Conservation (phyloP, 805 yeast species). For the Yarrowia divulgata region DNA sequence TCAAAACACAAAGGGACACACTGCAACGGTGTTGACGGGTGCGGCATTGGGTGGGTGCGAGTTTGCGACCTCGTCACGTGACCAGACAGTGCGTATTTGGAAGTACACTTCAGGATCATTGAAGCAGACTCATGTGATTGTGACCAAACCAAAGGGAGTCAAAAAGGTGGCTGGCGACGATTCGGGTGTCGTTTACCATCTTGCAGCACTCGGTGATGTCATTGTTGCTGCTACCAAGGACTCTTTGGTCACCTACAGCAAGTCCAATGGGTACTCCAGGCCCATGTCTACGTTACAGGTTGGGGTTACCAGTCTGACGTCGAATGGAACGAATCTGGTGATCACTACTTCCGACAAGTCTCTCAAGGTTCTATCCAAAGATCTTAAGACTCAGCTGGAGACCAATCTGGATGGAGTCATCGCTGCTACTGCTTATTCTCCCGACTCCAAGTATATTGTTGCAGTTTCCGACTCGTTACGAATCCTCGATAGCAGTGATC, state of each 20-base stretch:
- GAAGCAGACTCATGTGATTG: conserved; percentile 48
- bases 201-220: neutral
- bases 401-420: conserved; percentile 41
- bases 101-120: conserved; percentile 44
- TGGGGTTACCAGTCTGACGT: conserved; percentile 50
- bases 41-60: conserved; percentile 8
- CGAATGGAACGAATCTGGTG: conserved; percentile 2
- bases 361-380: conserved; percentile 44
- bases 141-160: conserved; percentile 44
- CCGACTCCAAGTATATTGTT: conserved; percentile 46
- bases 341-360: conserved; percentile 42
- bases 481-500: conserved; percentile 48
- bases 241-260: conserved; percentile 44
- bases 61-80: conserved; percentile 49
- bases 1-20: conserved; percentile 51
- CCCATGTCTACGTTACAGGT: conserved; percentile 45
- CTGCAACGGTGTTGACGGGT: conserved; percentile 47
- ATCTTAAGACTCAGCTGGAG: conserved; percentile 38
- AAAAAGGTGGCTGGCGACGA: conserved; percentile 42
- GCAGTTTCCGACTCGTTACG: conserved; percentile 46
- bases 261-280: conserved; percentile 42
- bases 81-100: conserved; percentile 52
- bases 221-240: conserved; percentile 27
- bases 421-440: conserved; percentile 44
- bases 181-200: conserved; percentile 21